These are phyloP conservation scores for Fraxinus quadrangulata DNA, from an alignment of 257 asterid species.

Conservation along the genomic window DNA sequence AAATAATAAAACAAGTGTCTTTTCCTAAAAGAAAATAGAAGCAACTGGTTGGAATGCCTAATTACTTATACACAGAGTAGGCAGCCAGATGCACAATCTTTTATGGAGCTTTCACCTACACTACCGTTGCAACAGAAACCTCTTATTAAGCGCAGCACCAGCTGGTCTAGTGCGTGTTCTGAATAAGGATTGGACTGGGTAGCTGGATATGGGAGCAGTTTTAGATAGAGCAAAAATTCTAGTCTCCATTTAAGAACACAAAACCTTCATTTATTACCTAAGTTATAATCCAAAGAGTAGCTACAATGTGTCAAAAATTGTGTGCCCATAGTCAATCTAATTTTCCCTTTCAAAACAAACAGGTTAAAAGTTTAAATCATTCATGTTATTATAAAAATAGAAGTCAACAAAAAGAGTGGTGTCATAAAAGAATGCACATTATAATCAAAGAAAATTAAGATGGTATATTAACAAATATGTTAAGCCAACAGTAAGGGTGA, in stretches of 20 bases:
- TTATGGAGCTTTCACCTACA: not conserved
- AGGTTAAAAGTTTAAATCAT: not conserved
- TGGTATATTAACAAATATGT: not conserved
- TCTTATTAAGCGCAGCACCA: not conserved
- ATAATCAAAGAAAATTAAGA: not conserved
- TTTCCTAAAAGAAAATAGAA: not conserved
- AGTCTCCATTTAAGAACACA: not conserved
- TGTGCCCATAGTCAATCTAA: not conserved
- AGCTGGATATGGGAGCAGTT: not conserved
- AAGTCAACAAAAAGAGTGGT: not conserved
- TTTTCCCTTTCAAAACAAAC: not conserved
- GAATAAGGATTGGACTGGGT: not conserved
- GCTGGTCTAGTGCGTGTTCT: not conserved
- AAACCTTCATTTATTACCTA: not conserved
- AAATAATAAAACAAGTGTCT: not conserved
- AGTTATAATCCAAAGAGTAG: not conserved
- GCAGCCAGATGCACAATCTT: not conserved
- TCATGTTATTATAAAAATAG: not conserved
- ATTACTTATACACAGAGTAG: not conserved
- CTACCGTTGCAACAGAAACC: not conserved
- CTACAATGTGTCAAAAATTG: not conserved
- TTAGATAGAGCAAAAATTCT: not conserved
- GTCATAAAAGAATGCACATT: not conserved
- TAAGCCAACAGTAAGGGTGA: not conserved
- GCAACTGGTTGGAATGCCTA: not conserved